Conservation (phyloP, 768 basidiomycete species). For the Glaciozyma antarctica region DNA sequence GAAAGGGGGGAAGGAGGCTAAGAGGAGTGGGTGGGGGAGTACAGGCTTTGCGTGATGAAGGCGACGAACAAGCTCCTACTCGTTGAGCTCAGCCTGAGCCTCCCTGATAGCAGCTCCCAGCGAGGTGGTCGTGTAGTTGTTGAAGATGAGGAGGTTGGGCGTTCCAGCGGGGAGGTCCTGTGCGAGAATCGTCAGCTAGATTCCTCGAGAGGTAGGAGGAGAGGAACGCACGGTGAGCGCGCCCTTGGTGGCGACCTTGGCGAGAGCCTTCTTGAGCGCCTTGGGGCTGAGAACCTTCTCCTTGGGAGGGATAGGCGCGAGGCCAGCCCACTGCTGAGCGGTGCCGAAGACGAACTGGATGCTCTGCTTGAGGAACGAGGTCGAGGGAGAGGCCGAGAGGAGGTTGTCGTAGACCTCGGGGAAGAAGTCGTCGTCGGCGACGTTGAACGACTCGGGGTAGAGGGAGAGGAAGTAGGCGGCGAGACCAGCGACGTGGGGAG, state of each 20-base stretch:
- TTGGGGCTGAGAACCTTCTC: slow-evolving; percentile 48
- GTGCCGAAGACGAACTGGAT: slow-evolving; percentile 46
- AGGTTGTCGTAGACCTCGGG: slow-evolving; percentile 32
- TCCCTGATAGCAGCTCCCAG: no score
- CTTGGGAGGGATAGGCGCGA: slow-evolving; percentile 41
- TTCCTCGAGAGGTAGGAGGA: background rate
- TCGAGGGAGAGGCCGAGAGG: slow-evolving; percentile 51
- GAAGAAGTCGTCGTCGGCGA: slow-evolving; percentile 34
- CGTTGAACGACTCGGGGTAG: slow-evolving; percentile 26
- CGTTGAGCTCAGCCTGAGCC: no score
- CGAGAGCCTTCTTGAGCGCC: slow-evolving; percentile 66
- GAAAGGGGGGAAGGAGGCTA: no score
- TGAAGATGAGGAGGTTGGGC: slow-evolving; percentile 66
- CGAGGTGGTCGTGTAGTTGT: slow-evolving; percentile 47
- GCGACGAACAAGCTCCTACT: no score
- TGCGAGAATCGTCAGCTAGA: background rate
- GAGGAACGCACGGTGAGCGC: slow-evolving; percentile 42
- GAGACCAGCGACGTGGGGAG: slow-evolving; percentile 75
- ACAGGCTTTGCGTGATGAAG: no score
- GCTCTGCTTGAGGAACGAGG: slow-evolving; percentile 53
- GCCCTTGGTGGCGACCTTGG: slow-evolving; percentile 51
- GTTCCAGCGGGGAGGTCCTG: slow-evolving; percentile 46
- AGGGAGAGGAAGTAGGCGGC: slow-evolving; percentile 86
- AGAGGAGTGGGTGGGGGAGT: no score
- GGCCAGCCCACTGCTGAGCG: slow-evolving; percentile 31